phyloP scores from a whole-genome alignment of 2,329 filamentous ascomycete species.

The Beauveria rudraprayagi region DNA sequence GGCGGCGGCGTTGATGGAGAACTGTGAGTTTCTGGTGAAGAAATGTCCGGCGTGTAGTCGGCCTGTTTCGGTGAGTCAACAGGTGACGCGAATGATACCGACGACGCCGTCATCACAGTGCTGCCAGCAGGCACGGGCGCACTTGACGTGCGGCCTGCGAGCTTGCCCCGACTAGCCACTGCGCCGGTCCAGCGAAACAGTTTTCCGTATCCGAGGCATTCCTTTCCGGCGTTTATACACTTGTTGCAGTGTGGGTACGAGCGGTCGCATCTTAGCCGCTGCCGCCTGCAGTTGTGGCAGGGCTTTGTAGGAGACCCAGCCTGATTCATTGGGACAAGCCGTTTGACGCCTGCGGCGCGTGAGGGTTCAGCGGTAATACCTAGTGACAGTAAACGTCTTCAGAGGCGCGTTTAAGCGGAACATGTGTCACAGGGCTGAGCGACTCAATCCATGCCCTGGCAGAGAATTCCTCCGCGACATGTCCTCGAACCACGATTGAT shows the following conservation, averaged over 20 bases:
- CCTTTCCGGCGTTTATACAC: constrained; percentile 38
- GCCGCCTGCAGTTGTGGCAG: constrained; percentile 48
- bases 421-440: not conserved
- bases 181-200: constrained; percentile 45
- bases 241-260: constrained; percentile 44
- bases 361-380: not conserved
- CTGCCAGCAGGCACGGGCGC: constrained; percentile 17
- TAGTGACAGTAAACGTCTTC: not conserved
- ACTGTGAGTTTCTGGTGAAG: not conserved
- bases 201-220: constrained; percentile 46
- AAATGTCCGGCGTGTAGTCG: not conserved
- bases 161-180: constrained; percentile 34
- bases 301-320: constrained; percentile 24
- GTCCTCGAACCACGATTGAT: not conserved
- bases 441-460: not conserved
- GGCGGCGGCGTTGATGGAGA: not conserved
- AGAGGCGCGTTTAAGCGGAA: not conserved
- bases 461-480: not conserved
- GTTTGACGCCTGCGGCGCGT: not conserved
- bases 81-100: not conserved
- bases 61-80: not conserved
- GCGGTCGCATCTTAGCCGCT: constrained; percentile 45
- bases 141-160: constrained; percentile 32
- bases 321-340: constrained; percentile 2
- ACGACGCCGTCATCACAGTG: not conserved